These are phyloP conservation scores for Pleurotus platypus DNA, from an alignment of 768 basidiomycete species.

Conservation along the genomic window DNA sequence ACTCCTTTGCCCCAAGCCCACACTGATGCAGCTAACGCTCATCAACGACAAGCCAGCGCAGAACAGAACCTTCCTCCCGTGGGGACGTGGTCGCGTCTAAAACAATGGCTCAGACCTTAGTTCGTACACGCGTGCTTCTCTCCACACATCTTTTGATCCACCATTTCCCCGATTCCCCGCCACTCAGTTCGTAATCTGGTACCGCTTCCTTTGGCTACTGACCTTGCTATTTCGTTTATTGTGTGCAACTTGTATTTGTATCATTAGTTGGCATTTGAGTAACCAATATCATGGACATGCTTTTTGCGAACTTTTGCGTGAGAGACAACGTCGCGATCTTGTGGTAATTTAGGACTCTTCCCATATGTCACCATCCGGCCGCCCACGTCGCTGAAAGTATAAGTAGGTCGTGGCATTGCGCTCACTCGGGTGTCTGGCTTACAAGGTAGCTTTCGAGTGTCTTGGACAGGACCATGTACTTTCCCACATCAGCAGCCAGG, in stretches of 20 bases:
- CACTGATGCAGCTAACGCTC: neutral
- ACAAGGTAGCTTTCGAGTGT: neutral
- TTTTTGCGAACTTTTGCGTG: neutral
- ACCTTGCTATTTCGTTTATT: neutral
- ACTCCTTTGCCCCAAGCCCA: slow-evolving; percentile 7
- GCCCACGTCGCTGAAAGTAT: no score
- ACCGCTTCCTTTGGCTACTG: neutral
- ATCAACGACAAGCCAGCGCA: neutral
- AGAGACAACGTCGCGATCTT: neutral
- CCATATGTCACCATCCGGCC: neutral
- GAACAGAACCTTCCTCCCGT: neutral
- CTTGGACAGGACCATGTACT: slow-evolving; percentile 56
- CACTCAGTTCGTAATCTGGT: neutral
- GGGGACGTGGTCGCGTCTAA: slow-evolving; percentile 37
- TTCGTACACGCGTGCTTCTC: neutral
- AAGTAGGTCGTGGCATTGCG: neutral
- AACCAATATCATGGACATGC: no score
- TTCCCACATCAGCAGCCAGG: slow-evolving; percentile 76
- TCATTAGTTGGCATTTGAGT: neutral
- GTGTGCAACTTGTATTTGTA: slow-evolving; percentile 4
- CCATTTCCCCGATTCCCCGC: neutral
- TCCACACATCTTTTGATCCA: neutral
- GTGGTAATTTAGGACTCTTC: neutral
- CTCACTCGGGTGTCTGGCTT: neutral
- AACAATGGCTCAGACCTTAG: slow-evolving; percentile 35